Evolutionary conservation across 768 basidiomycete species (phyloP).

Genomic region (Mycena haematopus): DNA sequence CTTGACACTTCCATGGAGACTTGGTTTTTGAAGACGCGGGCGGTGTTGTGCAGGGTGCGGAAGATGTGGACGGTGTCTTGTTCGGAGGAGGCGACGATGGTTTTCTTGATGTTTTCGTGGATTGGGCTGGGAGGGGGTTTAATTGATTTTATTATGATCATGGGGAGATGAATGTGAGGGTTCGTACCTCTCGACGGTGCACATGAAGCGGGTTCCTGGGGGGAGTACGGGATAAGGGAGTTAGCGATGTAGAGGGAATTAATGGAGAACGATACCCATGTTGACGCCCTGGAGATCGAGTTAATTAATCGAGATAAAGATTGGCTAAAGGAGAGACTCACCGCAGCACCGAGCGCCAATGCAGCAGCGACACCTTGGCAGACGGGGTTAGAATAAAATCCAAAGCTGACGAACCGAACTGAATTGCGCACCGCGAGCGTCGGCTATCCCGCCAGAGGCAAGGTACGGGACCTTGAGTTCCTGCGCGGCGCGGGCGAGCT

Average conservation of each 20-base stretch:
- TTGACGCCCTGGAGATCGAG: conserved; percentile 72
- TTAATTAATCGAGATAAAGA: background rate
- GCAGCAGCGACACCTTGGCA: conserved; percentile 68
- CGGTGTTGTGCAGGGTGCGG: conserved; percentile 83
- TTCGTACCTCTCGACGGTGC: conserved; percentile 77
- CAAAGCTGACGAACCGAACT: background rate
- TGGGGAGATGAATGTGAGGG: no score
- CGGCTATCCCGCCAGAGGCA: conserved; percentile 90
- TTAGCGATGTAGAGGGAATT: conserved; percentile 26
- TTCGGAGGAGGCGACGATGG: conserved; percentile 84
- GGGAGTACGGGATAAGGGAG: conserved; percentile 33
- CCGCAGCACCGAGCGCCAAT: conserved; percentile 80
- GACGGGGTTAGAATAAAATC: no score
- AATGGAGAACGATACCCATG: conserved; percentile 57
- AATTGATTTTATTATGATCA: no score
- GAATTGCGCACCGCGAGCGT: conserved; percentile 59
- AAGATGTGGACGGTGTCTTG: conserved; percentile 90
- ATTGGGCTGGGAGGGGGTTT: conserved; percentile 60
- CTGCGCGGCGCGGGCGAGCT: conserved; percentile 88
- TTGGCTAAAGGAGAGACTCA: conserved; percentile 43
- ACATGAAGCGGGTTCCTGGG: conserved; percentile 86
- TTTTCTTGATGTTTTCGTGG: conserved; percentile 89
- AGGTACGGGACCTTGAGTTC: conserved; percentile 87
- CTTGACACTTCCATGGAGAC: conserved; percentile 85
- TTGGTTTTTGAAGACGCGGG: conserved; percentile 87